These are phyloP conservation scores for Oemleria cerasiformis DNA, from an alignment of 306 rosid genomes.

Conservation along the genomic window DNA sequence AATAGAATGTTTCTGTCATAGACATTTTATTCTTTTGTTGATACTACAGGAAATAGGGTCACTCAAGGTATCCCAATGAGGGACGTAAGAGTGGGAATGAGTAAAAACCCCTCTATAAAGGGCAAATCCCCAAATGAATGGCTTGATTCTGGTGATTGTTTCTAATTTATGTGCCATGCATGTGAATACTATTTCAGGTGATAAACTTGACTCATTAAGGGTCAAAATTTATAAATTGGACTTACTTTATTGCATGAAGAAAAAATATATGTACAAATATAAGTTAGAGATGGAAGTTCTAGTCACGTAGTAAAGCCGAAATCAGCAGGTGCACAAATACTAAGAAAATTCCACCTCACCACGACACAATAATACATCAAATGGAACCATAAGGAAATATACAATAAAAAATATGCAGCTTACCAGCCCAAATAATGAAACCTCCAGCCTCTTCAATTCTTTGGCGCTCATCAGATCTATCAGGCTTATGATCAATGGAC, in stretches of 20 bases:
- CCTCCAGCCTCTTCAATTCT: conserved; percentile 94
- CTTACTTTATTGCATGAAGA: not conserved
- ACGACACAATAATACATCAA: not conserved
- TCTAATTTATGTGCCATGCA: not conserved
- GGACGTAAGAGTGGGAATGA: not conserved
- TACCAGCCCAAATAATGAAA: conserved; percentile 87
- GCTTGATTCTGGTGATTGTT: not conserved
- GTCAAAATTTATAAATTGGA: not conserved
- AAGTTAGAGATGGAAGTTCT: not conserved
- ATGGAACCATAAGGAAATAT: not conserved
- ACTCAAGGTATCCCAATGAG: not conserved
- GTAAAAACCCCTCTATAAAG: not conserved
- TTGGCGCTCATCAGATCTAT: conserved; percentile 78
- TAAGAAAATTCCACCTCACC: not conserved
- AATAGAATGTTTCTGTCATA: not conserved
- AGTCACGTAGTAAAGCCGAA: not conserved
- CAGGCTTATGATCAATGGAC: conserved; percentile 86
- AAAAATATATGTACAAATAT: not conserved
- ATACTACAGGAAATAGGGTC: not conserved
- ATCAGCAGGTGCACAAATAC: not conserved
- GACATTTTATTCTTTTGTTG: not conserved
- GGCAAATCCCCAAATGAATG: not conserved
- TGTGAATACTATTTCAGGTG: not conserved
- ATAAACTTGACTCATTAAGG: not conserved
- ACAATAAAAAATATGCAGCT: conserved; percentile 8